Percentiles rank a stretch among this genome's conserved stretches.
phyloP scores from a whole-genome alignment of 805 yeast genomes.

The Saturnispora silvae region DNA sequence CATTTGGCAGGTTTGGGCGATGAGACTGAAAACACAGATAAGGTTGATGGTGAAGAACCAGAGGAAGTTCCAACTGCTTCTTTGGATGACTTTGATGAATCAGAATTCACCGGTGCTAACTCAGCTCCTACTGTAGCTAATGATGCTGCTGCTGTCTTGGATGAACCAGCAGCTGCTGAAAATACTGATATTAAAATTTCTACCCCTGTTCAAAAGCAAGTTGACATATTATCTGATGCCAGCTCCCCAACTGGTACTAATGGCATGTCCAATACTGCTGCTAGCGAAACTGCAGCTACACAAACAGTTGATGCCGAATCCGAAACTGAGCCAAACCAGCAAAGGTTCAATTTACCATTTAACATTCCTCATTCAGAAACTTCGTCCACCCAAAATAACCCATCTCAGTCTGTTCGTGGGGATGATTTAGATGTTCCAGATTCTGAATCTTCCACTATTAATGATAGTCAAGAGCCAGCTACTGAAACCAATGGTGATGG shows the following conservation, averaged over 20 bases:
- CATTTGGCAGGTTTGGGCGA: slow-evolving; percentile 12
- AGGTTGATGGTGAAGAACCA: no score
- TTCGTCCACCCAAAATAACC: slow-evolving; percentile 85
- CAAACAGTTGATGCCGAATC: slow-evolving; percentile 28
- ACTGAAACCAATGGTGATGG: slow-evolving; percentile 12
- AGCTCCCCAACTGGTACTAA: slow-evolving; percentile 18
- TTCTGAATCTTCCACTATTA: slow-evolving; percentile 28
- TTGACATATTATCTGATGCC: slow-evolving; percentile 8
- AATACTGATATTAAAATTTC: no score
- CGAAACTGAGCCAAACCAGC: slow-evolving; percentile 11
- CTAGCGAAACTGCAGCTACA: slow-evolving; percentile 27
- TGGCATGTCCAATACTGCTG: slow-evolving; percentile 11
- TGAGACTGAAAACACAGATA: neutral
- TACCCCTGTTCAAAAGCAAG: neutral
- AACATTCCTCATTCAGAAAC: slow-evolving; percentile 71
- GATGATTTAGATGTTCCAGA: slow-evolving; percentile 48
- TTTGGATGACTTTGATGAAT: slow-evolving; percentile 24
- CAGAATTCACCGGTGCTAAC: slow-evolving; percentile 10
- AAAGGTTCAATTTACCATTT: slow-evolving; percentile 29
- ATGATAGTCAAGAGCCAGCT: slow-evolving; percentile 16
- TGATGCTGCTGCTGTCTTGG: no score
- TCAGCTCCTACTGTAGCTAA: neutral
- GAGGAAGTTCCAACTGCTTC: slow-evolving; percentile 27
- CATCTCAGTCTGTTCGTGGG: slow-evolving; percentile 83
- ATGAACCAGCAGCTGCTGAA: no score